These are phyloP conservation scores for Candida insectorum DNA, from an alignment of 805 yeast genomes.

Conservation along the genomic window DNA sequence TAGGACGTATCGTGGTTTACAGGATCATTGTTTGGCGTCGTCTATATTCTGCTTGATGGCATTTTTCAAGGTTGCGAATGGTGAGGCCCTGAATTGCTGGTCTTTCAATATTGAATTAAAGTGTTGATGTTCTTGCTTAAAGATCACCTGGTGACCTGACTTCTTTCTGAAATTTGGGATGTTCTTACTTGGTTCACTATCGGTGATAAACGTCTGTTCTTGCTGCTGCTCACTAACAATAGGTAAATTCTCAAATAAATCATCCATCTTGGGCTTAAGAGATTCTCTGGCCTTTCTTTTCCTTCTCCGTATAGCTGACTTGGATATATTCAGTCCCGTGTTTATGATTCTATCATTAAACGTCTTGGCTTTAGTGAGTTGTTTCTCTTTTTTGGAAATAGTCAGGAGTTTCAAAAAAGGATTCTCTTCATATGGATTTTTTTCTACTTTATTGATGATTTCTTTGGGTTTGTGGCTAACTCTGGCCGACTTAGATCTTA, in stretches of 20 bases:
- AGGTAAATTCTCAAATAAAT: slow-evolving; percentile 52
- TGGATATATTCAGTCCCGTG: slow-evolving; percentile 51
- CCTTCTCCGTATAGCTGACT: slow-evolving; percentile 62
- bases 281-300: slow-evolving; percentile 59
- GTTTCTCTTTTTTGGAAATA: slow-evolving; percentile 53
- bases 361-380: slow-evolving; percentile 33
- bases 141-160: slow-evolving; percentile 44
- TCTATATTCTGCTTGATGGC: slow-evolving; percentile 32
- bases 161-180: slow-evolving; percentile 49
- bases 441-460: slow-evolving; percentile 12
- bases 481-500: slow-evolving; percentile 30
- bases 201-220: slow-evolving; percentile 16
- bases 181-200: slow-evolving; percentile 25
- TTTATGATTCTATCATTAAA: slow-evolving; percentile 31
- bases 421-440: slow-evolving; percentile 29
- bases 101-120: slow-evolving; percentile 59
- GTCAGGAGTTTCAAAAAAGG: slow-evolving; percentile 54
- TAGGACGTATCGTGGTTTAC: no score
- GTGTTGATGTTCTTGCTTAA: slow-evolving; percentile 53
- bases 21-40: no score
- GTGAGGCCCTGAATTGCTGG: slow-evolving; percentile 51
- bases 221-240: slow-evolving; percentile 17
- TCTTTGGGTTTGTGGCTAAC: slow-evolving; percentile 8
- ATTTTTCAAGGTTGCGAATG: slow-evolving; percentile 62
- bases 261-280: slow-evolving; percentile 65